Conservation (phyloP, 371 early-diverging fungal genomes). For the Chytridiales sp. region DNA sequence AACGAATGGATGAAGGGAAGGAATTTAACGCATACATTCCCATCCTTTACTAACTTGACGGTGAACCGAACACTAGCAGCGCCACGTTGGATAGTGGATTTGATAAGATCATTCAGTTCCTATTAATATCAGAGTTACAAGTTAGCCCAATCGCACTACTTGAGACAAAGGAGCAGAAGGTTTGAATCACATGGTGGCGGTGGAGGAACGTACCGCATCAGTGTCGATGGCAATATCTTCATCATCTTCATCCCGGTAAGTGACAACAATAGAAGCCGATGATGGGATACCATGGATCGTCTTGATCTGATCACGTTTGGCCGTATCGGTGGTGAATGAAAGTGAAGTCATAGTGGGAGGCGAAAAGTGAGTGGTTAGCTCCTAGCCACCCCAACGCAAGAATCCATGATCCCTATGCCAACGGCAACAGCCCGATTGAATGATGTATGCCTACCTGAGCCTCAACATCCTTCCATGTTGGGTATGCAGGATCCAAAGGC, state of each 20-base stretch:
- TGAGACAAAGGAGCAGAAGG: not conserved
- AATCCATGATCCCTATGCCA: too few species aligned
- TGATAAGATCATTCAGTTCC: slow-evolving; percentile 22
- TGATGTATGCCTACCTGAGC: too few species aligned
- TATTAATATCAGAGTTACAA: not conserved
- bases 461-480: too few species aligned
- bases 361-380: too few species aligned
- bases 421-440: too few species aligned
- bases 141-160: not conserved
- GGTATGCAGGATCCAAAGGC: too few species aligned
- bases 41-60: slow-evolving; percentile 1
- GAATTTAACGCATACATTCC: not conserved
- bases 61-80: slow-evolving; percentile 10
- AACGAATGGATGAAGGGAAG: not conserved
- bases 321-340: too few species aligned
- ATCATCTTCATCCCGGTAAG: slow-evolving; percentile 28
- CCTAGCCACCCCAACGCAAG: too few species aligned
- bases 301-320: slow-evolving; percentile 16
- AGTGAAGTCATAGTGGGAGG: too few species aligned
- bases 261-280: slow-evolving; percentile 5
- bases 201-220: slow-evolving; percentile 16
- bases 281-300: slow-evolving; percentile 21
- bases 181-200: slow-evolving; percentile 1
- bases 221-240: slow-evolving; percentile 26
- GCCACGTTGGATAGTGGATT: not conserved